A percentile compares a stretch with the other conserved stretches of the same genome.
phyloP scores from a whole-genome alignment of 192 early-diverging fungal genomes.

The Backusella liffmaniae region DNA sequence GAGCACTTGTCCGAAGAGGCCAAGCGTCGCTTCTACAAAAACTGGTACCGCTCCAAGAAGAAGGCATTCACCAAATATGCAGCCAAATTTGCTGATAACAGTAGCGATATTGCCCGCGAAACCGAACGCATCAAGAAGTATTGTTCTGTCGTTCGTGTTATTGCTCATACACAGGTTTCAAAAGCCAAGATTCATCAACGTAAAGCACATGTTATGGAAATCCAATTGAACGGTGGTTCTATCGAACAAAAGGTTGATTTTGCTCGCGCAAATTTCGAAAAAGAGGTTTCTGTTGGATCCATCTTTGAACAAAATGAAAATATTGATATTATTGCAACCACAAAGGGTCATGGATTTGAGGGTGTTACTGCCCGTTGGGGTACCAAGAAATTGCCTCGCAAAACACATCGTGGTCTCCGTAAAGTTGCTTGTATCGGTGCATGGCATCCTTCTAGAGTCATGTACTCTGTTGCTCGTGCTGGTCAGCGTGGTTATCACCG shows the following conservation, averaged over 20 bases:
- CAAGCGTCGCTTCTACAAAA: constrained; percentile 99
- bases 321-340: constrained; percentile 98
- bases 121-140: constrained; percentile 99
- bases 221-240: constrained; percentile 98
- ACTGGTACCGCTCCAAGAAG: constrained; percentile 99
- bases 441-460: constrained; percentile 96
- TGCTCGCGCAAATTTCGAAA: constrained; percentile 97
- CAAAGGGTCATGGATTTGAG: constrained; percentile 99
- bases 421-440: constrained; percentile 99
- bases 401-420: constrained; percentile 99
- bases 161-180: constrained; percentile 96
- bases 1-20: constrained; percentile 97
- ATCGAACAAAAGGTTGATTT: constrained; percentile 97
- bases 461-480: constrained; percentile 99
- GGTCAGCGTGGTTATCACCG: constrained; percentile 99
- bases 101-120: constrained; percentile 87
- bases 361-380: constrained; percentile 99
- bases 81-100: constrained; percentile 89
- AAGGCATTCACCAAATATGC: constrained; percentile 99
- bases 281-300: constrained; percentile 82
- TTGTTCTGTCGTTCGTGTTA: constrained; percentile 95
- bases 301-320: constrained; percentile 99
- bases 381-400: constrained; percentile 99
- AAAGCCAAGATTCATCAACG: constrained; percentile 96
- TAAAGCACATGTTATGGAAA: constrained; percentile 99